Evolutionary conservation across 1,284 basidiomycete genomes (phyloP).

Genomic region (Apiotrichum sp.): DNA sequence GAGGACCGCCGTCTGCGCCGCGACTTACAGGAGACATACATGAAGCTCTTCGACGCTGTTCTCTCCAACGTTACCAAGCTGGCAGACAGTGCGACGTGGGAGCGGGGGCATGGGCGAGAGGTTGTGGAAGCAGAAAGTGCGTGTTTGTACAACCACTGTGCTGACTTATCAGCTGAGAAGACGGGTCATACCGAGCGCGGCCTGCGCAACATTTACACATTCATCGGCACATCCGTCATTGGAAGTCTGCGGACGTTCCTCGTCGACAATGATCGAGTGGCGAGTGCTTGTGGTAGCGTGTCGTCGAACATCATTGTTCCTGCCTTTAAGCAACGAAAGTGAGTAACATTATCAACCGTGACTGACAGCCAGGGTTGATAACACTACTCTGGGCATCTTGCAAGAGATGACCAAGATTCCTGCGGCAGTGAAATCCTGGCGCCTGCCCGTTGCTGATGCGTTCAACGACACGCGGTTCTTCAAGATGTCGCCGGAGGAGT

Average conservation of each 20-base stretch:
- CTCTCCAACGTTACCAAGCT: slow-evolving; percentile 67
- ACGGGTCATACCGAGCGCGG: not conserved
- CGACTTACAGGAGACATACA: slow-evolving; percentile 84
- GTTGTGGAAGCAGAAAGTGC: slow-evolving; percentile 1
- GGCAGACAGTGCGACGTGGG: slow-evolving; percentile 49
- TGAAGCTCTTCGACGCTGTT: slow-evolving; percentile 76
- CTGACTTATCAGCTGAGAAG: slow-evolving; percentile 1
- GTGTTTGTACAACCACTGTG: not conserved
- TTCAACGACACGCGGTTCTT: slow-evolving; percentile 85
- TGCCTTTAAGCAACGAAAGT: slow-evolving; percentile 51
- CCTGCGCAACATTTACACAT: slow-evolving; percentile 58
- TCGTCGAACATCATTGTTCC: slow-evolving; percentile 81
- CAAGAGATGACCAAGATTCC: slow-evolving; percentile 73
- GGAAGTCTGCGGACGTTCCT: slow-evolving; percentile 74
- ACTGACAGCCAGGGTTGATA: slow-evolving; percentile 42
- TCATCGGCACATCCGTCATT: slow-evolving; percentile 63
- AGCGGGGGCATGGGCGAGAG: not conserved
- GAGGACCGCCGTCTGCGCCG: slow-evolving; percentile 84
- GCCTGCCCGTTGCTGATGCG: slow-evolving; percentile 67
- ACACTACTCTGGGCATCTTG: slow-evolving; percentile 56
- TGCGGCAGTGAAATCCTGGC: slow-evolving; percentile 78
- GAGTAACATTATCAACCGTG: slow-evolving; percentile 6
- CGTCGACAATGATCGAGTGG: slow-evolving; percentile 76
- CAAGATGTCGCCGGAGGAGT: slow-evolving; percentile 52
- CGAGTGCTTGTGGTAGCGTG: slow-evolving; percentile 70